phyloP scores from a whole-genome alignment of 148 eudicot genomes.

The Fallopia convolvulus region DNA sequence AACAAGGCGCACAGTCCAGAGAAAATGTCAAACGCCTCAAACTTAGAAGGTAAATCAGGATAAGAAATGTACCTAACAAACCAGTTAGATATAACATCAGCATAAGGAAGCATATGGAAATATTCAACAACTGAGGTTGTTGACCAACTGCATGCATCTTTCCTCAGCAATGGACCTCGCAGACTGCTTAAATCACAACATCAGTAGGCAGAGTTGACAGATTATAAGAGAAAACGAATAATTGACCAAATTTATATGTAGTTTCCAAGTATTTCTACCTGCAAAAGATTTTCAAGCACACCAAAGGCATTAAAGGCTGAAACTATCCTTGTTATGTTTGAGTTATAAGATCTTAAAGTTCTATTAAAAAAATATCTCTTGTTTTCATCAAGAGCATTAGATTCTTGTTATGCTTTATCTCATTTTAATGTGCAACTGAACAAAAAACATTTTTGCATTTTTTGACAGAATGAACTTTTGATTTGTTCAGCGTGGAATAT shows the following conservation, averaged over 20 bases:
- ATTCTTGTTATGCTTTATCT: too few relatives aligned
- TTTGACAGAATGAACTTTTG: too few relatives aligned
- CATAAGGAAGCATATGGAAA: slow-evolving; percentile 73
- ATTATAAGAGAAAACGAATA: neutral
- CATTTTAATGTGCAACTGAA: too few relatives aligned
- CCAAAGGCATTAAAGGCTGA: too few relatives aligned
- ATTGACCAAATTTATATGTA: neutral
- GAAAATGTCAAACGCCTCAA: neutral
- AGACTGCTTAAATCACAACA: slow-evolving; percentile 33
- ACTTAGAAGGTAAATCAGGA: slow-evolving; percentile 3
- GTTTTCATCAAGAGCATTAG: too few relatives aligned
- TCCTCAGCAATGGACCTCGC: slow-evolving; percentile 62
- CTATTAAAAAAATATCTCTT: too few relatives aligned
- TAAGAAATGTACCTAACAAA: slow-evolving; percentile 41
- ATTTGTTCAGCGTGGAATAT: too few relatives aligned
- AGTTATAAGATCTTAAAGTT: too few relatives aligned
- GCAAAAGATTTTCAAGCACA: too few relatives aligned
- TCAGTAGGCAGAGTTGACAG: neutral
- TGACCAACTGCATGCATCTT: slow-evolving; percentile 39
- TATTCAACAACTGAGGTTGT: slow-evolving; percentile 55
- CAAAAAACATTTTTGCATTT: too few relatives aligned
- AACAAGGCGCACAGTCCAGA: neutral
- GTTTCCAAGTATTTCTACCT: neutral
- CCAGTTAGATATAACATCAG: slow-evolving; percentile 39
- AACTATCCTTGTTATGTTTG: too few relatives aligned